Base-by-base conservation (phyloP, 805 yeast genomes). In the Yarrowia osloensis region DNA sequence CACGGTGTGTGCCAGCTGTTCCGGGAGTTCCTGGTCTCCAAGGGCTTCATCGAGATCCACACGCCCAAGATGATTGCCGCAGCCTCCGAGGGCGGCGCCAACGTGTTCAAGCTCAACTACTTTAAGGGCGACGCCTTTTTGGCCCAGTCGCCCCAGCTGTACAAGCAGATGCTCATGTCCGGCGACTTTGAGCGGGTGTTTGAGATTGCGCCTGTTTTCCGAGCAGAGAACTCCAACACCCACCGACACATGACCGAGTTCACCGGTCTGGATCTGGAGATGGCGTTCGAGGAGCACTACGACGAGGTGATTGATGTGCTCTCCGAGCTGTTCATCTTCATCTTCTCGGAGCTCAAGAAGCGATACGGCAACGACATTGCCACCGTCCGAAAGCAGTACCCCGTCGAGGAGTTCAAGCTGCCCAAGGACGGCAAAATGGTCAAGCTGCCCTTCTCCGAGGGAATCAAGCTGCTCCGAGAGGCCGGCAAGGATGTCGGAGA, bases 201-300 rank as follows among this genome's bases (percentile, higher is more conserved):
- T 77, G 99, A 95, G 82, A 85, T 95, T 75, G 98, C 95, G 1
- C 98, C 99, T 40, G 98, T 95, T 50, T 95, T 95, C 86, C 87
- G 99, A 81, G 99, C 99, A 68, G 99, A 95, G 80, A 94, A 95
- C 84, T 94, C 98, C 70, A 93, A 95, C 83, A 94, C 99, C 22
- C 98, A 95, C 80, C 93, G 99, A 82, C 99, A 95, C 80, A 88
- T 95, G 97, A 95, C 99, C 67, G 99, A 95, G 81, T 95, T 95
- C 78, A 90, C 89, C 70, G 99, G 99, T 68, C 87, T 96, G 74
- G 99, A 95, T 83, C 81, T 95, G 81, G 99, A 95, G 81, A 92
- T 95, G 97, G 90, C 97, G 12, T 90, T 95, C 76, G 98, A 95
- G 81, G 97, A 93, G 81, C 98, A 95, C 81, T 95, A 95, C 79